Percentiles rank a stretch among this genome's conserved stretches.
These are phyloP conservation scores for Ophiostoma angusticollis DNA, from an alignment of 2,329 filamentous ascomycete genomes.

Conservation along the genomic window DNA sequence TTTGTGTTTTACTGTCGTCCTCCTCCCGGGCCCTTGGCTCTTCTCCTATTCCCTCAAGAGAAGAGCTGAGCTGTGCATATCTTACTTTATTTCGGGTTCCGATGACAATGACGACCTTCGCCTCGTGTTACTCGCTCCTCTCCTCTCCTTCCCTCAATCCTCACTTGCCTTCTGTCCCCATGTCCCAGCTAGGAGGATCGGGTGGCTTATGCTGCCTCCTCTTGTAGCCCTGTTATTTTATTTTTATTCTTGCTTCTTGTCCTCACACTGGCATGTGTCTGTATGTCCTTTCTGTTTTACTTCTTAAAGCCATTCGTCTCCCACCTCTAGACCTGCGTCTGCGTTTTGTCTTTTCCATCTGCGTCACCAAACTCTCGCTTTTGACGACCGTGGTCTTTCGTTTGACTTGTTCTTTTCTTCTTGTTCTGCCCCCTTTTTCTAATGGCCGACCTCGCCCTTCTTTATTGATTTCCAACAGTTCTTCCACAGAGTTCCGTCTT, in stretches of 20 bases:
- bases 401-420: neutral
- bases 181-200: too few species aligned
- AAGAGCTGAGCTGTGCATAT: neutral
- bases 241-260: too few species aligned
- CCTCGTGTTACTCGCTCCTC: neutral
- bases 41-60: neutral
- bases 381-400: neutral
- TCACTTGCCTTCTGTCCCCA: neutral
- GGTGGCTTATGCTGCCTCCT: too few species aligned
- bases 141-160: neutral
- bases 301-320: too few species aligned
- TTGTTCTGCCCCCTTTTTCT: neutral
- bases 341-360: too few species aligned
- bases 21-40: neutral
- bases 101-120: neutral
- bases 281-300: too few species aligned
- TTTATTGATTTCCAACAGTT: neutral
- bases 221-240: too few species aligned
- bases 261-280: too few species aligned
- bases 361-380: too few species aligned
- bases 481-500: too few species aligned
- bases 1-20: too few species aligned
- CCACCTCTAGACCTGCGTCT: too few species aligned
- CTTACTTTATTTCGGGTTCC: constrained; percentile 1
- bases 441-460: neutral